Percentiles rank a stretch among this genome's conserved stretches.
Evolutionary conservation across 225 moss, liverwort and hornwort genomes (phyloP).

Genomic region (Asterella californica): DNA sequence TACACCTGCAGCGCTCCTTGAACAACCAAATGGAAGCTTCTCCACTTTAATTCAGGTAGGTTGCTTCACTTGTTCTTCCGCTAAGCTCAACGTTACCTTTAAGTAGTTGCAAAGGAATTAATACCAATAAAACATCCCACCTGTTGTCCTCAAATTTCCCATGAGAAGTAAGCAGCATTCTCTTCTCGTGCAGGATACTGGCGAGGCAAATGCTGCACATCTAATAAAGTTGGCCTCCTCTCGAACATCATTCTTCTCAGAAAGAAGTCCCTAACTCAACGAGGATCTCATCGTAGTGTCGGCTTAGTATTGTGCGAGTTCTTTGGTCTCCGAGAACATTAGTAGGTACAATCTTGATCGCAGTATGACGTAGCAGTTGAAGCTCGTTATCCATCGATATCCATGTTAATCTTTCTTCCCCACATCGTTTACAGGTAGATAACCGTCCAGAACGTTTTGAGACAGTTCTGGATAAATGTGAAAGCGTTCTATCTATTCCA

Average conservation of each 20-base stretch:
- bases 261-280: constrained; percentile 10
- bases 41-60: constrained; percentile 30
- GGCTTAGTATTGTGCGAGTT: not conserved
- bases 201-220: constrained; percentile 33
- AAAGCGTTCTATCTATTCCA: not conserved
- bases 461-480: not conserved
- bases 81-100: not conserved
- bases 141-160: not conserved
- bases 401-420: not conserved
- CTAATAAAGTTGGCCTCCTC: constrained; percentile 25
- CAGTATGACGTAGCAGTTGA: not conserved
- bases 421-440: not conserved
- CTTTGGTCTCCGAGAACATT: not conserved
- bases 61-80: not conserved
- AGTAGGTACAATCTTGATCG: not conserved
- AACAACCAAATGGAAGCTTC: constrained; percentile 28
- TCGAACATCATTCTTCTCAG: constrained; percentile 6
- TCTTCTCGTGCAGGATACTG: constrained; percentile 33
- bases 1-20: constrained; percentile 29
- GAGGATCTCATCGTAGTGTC: not conserved
- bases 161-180: not conserved
- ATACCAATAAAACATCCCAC: not conserved
- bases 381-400: not conserved
- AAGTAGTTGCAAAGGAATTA: not conserved
- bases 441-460: not conserved